These are phyloP conservation scores for Maudiozyma bulderi DNA, from an alignment of 805 yeast genomes.

Conservation along the genomic window DNA sequence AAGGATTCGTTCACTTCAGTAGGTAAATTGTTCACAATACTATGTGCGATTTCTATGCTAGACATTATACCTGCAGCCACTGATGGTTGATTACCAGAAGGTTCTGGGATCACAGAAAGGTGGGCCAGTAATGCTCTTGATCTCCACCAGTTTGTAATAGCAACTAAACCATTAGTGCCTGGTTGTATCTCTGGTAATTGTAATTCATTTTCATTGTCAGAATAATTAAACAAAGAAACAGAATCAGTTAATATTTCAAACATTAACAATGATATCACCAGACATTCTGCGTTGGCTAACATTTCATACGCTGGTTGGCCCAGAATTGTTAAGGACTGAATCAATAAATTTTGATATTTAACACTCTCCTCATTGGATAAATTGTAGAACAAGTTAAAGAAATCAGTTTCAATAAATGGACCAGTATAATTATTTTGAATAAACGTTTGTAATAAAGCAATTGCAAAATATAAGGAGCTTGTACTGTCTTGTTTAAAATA, in stretches of 20 bases:
- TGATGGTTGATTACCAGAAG: conserved; percentile 38
- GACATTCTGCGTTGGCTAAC: conserved; percentile 39
- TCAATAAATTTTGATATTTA: conserved; percentile 10
- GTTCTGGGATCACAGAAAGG: conserved; percentile 53
- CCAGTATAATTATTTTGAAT: conserved; percentile 78
- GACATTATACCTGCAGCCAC: conserved; percentile 28
- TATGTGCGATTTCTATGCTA: conserved; percentile 22
- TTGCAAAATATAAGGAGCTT: conserved; percentile 32
- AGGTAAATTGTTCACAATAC: conserved; percentile 19
- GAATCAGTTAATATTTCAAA: conserved; percentile 34
- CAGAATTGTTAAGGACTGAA: conserved; percentile 39
- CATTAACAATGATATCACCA: conserved; percentile 35
- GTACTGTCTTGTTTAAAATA: conserved; percentile 1
- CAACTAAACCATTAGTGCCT: conserved; percentile 30
- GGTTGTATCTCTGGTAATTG: conserved; percentile 14
- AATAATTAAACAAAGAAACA: conserved; percentile 21
- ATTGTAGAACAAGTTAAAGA: conserved; percentile 25
- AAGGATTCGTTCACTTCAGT: conserved; percentile 19
- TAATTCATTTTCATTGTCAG: conserved; percentile 10
- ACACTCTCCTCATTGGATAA: background rate
- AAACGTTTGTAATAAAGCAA: conserved; percentile 57
- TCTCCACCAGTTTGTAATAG: conserved; percentile 66
- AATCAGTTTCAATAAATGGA: conserved; percentile 43
- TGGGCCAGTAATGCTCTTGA: conserved; percentile 58
- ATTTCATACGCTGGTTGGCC: conserved; percentile 69